These are phyloP conservation scores for Pueraria montana DNA, from an alignment of 306 rosid species.

Conservation along the genomic window DNA sequence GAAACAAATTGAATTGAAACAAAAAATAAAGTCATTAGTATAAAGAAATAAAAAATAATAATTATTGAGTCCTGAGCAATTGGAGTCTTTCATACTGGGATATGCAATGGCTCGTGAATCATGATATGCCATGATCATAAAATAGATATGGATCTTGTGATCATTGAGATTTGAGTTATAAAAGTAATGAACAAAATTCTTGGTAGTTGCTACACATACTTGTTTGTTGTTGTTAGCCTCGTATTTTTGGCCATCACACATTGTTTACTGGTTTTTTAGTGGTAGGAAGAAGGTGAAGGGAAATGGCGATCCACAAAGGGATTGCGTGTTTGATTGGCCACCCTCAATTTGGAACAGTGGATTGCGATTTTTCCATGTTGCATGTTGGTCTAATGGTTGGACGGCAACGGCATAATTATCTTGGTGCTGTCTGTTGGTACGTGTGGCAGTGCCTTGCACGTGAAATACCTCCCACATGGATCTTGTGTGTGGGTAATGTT, in stretches of 20 bases:
- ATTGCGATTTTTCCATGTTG: constrained; percentile 59
- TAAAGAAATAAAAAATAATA: not conserved
- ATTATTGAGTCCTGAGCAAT: not conserved
- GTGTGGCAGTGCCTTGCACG: constrained; percentile 47
- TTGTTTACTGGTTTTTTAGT: not conserved
- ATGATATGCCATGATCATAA: constrained; percentile 30
- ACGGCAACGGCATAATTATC: constrained; percentile 46
- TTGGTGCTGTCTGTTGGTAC: constrained; percentile 54
- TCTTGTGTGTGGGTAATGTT: not conserved
- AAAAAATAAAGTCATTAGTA: not conserved
- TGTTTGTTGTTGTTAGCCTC: not conserved
- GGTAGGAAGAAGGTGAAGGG: constrained; percentile 17
- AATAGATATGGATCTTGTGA: constrained; percentile 9
- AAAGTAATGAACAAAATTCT: constrained; percentile 12
- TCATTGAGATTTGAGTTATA: not conserved
- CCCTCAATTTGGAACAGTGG: constrained; percentile 9
- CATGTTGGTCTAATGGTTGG: constrained; percentile 61
- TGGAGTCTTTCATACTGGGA: constrained; percentile 1
- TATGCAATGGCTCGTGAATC: constrained; percentile 23
- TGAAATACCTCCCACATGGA: constrained; percentile 47
- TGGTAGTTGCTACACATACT: constrained; percentile 5
- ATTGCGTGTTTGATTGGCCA: constrained; percentile 38
- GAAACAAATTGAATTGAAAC: constrained; percentile 1
- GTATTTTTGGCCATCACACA: constrained; percentile 2
- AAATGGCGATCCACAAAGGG: constrained; percentile 46